These are phyloP conservation scores for Rubia occidens DNA, from an alignment of 305 asterid species.

Conservation along the genomic window DNA sequence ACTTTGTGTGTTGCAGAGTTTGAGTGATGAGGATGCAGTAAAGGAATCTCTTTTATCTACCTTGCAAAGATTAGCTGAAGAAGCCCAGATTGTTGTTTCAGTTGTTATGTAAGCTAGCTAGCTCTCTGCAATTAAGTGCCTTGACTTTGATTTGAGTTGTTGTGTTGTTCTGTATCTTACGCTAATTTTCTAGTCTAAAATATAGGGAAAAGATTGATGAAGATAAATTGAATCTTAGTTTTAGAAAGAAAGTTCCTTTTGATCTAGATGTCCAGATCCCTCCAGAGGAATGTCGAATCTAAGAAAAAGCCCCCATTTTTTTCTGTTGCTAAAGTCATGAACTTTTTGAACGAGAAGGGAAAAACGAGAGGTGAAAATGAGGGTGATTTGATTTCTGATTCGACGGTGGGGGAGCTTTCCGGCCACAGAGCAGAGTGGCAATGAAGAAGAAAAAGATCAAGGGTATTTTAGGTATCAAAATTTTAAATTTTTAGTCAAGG, in stretches of 20 bases:
- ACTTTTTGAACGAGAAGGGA: conserved; percentile 8
- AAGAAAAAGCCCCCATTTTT: conserved; percentile 8
- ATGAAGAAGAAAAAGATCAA: too few relatives aligned
- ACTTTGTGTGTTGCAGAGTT: conserved; percentile 14
- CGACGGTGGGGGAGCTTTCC: conserved; percentile 1
- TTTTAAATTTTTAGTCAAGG: too few relatives aligned
- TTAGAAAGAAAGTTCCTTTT: conserved; percentile 20
- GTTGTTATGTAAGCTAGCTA: conserved; percentile 31
- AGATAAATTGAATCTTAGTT: conserved; percentile 21
- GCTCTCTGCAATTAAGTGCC: not conserved
- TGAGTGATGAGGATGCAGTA: conserved; percentile 17
- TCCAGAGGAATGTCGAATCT: conserved; percentile 8
- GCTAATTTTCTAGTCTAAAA: conserved; percentile 6
- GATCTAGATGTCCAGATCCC: conserved; percentile 8
- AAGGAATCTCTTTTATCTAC: conserved; percentile 20
- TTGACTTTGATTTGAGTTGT: not conserved
- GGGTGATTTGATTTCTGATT: conserved; percentile 17
- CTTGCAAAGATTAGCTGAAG: conserved; percentile 18
- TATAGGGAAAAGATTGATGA: conserved; percentile 24
- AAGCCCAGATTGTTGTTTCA: conserved; percentile 20
- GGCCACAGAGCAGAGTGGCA: too few relatives aligned
- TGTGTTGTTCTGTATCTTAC: not conserved
- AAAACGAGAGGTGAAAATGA: not conserved
- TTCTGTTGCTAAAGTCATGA: conserved; percentile 4
- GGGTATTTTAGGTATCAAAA: too few relatives aligned